Evolutionary conservation across 495 filamentous ascomycete species (phyloP).

Genomic region (Bombardia bombarda): DNA sequence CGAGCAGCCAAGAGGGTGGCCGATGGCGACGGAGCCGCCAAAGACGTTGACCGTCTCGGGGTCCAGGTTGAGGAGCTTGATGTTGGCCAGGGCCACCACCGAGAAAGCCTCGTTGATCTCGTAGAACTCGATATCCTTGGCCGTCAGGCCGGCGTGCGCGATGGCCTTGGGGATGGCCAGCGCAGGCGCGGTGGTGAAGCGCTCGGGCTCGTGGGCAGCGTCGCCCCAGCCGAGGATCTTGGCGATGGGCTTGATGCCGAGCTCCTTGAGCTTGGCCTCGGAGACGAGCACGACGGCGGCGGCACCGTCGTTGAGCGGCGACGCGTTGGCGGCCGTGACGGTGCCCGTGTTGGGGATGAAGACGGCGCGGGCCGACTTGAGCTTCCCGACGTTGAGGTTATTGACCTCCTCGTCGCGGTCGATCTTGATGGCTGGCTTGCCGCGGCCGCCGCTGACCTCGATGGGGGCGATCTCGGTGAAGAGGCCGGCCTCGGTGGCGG

Average conservation of each 20-base stretch:
- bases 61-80: conserved; percentile 73
- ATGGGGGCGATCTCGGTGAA: conserved; percentile 90
- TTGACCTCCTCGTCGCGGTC: conserved; percentile 91
- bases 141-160: conserved; percentile 74
- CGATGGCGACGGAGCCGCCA: conserved; percentile 91
- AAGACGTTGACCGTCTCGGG: conserved; percentile 92
- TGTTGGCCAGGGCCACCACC: conserved; percentile 90
- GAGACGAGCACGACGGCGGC: conserved; percentile 86
- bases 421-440: conserved; percentile 76
- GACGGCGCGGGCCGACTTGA: conserved; percentile 72
- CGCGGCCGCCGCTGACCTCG: conserved; percentile 76
- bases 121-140: conserved; percentile 76
- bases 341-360: conserved; percentile 80
- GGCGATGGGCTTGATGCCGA: conserved; percentile 80
- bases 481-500: conserved; percentile 65
- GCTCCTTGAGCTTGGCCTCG: conserved; percentile 78
- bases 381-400: conserved; percentile 93
- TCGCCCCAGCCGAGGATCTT: conserved; percentile 97
- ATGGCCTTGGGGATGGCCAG: conserved; percentile 94
- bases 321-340: conserved; percentile 96
- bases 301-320: conserved; percentile 89
- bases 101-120: conserved; percentile 99
- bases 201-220: conserved; percentile 77
- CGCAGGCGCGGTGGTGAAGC: conserved; percentile 94
- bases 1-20: conserved; percentile 88